phyloP scores from a whole-genome alignment of 371 early-diverging fungal species.

The Mortierella sp. region DNA sequence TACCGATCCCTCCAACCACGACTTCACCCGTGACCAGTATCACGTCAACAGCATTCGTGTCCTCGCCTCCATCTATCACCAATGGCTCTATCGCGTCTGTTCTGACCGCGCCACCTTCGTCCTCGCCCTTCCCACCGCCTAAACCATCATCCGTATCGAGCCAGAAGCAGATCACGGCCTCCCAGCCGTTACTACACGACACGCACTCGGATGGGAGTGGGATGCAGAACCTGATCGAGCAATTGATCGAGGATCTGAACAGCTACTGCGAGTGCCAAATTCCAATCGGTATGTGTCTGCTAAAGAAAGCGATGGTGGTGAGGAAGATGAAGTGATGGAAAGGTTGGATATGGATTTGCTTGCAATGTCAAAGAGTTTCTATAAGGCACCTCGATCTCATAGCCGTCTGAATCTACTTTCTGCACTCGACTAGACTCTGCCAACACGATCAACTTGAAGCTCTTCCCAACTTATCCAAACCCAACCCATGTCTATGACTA shows the following conservation, averaged over 20 bases:
- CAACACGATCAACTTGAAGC: conserved; percentile 83
- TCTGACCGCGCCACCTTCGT: conserved; percentile 35
- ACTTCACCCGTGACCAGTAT: conserved; percentile 8
- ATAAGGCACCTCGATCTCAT: neutral
- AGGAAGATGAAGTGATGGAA: neutral
- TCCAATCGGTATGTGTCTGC: conserved; percentile 70
- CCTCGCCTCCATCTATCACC: conserved; percentile 31
- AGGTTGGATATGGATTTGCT: neutral
- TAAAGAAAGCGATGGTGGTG: no score
- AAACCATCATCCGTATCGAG: conserved; percentile 7
- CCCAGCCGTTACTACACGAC: conserved; percentile 8
- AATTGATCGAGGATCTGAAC: conserved; percentile 87
- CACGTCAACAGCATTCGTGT: conserved; percentile 18
- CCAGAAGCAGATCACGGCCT: neutral
- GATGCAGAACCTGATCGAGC: conserved; percentile 85
- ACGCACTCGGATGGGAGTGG: conserved; percentile 29
- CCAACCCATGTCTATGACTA: conserved; percentile 82
- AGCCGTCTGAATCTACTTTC: neutral
- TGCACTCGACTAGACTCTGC: conserved; percentile 56
- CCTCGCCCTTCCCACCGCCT: conserved; percentile 26
- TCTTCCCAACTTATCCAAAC: conserved; percentile 83
- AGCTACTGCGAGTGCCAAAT: conserved; percentile 90
- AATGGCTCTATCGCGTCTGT: conserved; percentile 11
- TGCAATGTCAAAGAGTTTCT: neutral
- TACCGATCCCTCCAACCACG: neutral